Percentiles rank a stretch among this genome's conserved stretches.
Evolutionary conservation across 2,329 filamentous ascomycete species (phyloP).

Genomic region (Microsporum audouinii): DNA sequence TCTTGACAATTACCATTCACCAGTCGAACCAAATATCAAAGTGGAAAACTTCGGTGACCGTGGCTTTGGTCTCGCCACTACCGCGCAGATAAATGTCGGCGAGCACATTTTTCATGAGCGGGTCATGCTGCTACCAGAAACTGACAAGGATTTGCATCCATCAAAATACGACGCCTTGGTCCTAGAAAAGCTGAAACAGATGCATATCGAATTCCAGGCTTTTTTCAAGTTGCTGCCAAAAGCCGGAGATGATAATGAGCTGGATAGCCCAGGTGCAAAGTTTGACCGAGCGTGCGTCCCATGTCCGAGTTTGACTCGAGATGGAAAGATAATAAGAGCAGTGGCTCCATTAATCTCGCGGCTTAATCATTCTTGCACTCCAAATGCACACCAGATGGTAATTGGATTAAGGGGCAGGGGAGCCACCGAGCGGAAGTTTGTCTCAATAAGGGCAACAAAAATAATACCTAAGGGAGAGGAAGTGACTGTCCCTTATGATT

Average conservation of each 20-base stretch:
- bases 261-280: constrained; percentile 6
- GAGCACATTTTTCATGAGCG: constrained; percentile 8
- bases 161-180: constrained; percentile 5
- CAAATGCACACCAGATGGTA: constrained; percentile 17
- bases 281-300: constrained; percentile 10
- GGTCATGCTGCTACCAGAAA: constrained; percentile 7
- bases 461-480: constrained; percentile 19
- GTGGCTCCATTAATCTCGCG: not conserved
- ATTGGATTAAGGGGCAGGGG: constrained; percentile 3
- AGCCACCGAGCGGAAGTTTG: not conserved
- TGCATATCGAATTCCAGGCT: not conserved
- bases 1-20: too few relatives aligned
- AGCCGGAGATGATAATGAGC: not conserved
- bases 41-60: not conserved
- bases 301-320: not conserved
- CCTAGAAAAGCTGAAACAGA: not conserved
- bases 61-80: constrained; percentile 7
- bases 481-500: constrained; percentile 13
- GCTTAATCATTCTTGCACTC: constrained; percentile 20
- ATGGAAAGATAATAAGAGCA: not conserved
- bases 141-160: not conserved
- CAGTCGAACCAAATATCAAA: not conserved
- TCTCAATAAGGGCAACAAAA: constrained; percentile 13
- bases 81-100: not conserved
- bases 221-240: constrained; percentile 8